These are phyloP conservation scores for Fusarium sp. DNA, from an alignment of 2,329 filamentous ascomycete species.

Conservation along the genomic window DNA sequence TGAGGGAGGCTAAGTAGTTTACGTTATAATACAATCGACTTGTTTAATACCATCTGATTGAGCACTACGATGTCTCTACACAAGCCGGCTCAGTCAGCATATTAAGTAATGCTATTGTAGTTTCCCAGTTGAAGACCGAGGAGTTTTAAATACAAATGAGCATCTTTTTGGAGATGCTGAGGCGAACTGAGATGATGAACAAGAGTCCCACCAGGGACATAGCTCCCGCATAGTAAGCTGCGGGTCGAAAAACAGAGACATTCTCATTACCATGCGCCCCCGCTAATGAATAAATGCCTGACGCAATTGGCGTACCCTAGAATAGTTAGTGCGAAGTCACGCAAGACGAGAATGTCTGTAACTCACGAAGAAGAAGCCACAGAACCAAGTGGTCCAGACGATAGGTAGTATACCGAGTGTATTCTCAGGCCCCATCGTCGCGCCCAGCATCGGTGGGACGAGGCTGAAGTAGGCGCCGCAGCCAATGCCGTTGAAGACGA, in stretches of 20 bases:
- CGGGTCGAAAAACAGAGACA: constrained; percentile 27
- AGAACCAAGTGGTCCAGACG: constrained; percentile 49
- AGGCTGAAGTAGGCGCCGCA: constrained; percentile 50
- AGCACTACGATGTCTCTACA: too few species aligned
- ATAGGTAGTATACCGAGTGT: constrained; percentile 44
- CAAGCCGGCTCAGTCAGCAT: not conserved
- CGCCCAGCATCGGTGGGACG: constrained; percentile 45
- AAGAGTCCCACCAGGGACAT: constrained; percentile 31
- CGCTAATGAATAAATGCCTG: constrained; percentile 37
- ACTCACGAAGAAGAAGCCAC: constrained; percentile 48
- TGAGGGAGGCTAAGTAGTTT: not conserved
- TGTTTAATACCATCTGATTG: not conserved
- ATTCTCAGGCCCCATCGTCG: constrained; percentile 43
- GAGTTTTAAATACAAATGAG: not conserved
- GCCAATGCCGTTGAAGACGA: constrained; percentile 46
- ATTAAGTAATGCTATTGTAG: not conserved
- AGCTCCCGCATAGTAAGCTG: constrained; percentile 36
- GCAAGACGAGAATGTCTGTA: accelerated
- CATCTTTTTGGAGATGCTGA: constrained; percentile 1
- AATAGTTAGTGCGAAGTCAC: not conserved
- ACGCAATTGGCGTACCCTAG: constrained; percentile 42
- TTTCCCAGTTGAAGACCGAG: too few species aligned
- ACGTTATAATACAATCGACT: accelerated
- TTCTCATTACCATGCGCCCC: not conserved
- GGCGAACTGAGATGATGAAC: constrained; percentile 26